phyloP scores from a whole-genome alignment of 2,329 filamentous ascomycete species.

The Colletotrichum lentis region DNA sequence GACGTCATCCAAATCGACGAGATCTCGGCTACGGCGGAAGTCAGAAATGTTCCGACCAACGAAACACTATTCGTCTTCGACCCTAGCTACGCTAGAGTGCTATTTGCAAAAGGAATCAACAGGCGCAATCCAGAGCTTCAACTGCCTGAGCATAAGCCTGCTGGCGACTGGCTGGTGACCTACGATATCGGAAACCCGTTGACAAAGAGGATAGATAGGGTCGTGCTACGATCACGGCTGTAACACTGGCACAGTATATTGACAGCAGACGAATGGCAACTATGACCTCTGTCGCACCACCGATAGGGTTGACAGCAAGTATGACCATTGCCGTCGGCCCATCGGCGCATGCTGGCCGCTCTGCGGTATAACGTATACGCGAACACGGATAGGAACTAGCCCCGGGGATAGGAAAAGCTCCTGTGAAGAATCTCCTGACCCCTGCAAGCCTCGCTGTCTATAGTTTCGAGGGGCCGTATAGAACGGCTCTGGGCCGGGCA shows the following conservation, averaged over 20 bases:
- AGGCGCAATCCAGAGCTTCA: conserved; percentile 29
- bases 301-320: too few species aligned
- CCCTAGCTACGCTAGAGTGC: conserved; percentile 27
- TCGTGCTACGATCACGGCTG: background rate
- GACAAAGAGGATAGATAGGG: background rate
- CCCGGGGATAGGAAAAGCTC: too few species aligned
- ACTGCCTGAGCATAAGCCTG: conserved; percentile 24
- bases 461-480: too few species aligned
- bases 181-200: conserved; percentile 5
- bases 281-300: too few species aligned
- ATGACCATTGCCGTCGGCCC: too few species aligned
- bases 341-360: too few species aligned
- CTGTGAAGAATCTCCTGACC: too few species aligned
- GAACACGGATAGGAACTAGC: too few species aligned
- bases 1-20: conserved; percentile 13
- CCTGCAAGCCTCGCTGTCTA: too few species aligned
- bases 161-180: conserved; percentile 29
- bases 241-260: background rate
- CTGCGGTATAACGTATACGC: too few species aligned
- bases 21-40: conserved; percentile 16
- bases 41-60: conserved; percentile 1
- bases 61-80: conserved; percentile 37
- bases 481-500: too few species aligned
- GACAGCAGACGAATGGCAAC: too few species aligned
- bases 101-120: conserved; percentile 36